A percentile compares a stretch with the other conserved stretches of the same genome.
Evolutionary conservation across 257 asterid genomes (phyloP).

Genomic region (Capsicum rhomboideum): DNA sequence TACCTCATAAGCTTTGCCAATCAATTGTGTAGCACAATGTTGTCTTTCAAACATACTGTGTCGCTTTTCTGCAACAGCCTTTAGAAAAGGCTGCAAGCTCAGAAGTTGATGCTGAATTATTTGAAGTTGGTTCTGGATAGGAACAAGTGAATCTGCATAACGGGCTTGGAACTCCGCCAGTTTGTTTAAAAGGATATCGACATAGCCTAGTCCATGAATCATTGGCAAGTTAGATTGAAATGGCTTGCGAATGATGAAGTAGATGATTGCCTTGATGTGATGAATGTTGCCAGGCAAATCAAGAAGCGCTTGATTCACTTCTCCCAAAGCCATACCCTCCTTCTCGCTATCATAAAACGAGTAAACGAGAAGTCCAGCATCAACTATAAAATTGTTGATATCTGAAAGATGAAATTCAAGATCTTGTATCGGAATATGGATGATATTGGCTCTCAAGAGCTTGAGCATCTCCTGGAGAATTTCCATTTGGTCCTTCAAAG

Average conservation of each 20-base stretch:
- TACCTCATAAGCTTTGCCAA: neutral
- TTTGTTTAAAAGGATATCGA: neutral
- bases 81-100: neutral
- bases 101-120: neutral
- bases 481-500: neutral
- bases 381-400: neutral
- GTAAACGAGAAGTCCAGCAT: neutral
- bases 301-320: neutral
- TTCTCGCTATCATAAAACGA: neutral
- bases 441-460: neutral
- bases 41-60: neutral
- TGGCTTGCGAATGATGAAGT: neutral
- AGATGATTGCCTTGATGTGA: neutral
- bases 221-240: neutral
- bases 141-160: neutral
- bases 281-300: neutral
- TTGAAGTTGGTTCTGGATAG: neutral
- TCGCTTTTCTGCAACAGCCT: neutral
- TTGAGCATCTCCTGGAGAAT: neutral
- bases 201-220: neutral
- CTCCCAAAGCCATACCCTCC: neutral
- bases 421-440: neutral
- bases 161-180: neutral
- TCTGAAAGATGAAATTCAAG: neutral
- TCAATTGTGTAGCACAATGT: neutral